Percentiles rank a stretch among this genome's conserved stretches.
Evolutionary conservation across 192 early-diverging fungal genomes (phyloP).

Genomic region (Lobosporangium transversale): DNA sequence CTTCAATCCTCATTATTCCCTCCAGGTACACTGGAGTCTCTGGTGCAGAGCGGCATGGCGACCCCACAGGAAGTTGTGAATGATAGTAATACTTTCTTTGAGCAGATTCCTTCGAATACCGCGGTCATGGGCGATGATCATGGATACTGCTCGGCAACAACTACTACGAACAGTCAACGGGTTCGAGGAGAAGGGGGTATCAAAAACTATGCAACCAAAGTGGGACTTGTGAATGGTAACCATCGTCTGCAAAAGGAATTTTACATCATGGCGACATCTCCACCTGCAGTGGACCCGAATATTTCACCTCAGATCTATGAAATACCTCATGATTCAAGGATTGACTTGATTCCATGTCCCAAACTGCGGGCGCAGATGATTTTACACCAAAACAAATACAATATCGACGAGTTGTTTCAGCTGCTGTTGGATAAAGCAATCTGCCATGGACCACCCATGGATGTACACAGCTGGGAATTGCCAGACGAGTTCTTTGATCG

Average conservation of each 20-base stretch:
- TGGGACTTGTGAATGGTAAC: constrained; percentile 1
- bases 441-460: constrained; percentile 49
- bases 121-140: not conserved
- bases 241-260: constrained; percentile 34
- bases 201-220: constrained; percentile 1
- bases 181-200: not conserved
- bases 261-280: constrained; percentile 1
- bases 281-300: constrained; percentile 18
- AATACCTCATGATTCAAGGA: constrained; percentile 47
- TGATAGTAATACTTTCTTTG: constrained; percentile 26
- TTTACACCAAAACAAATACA: constrained; percentile 43
- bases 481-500: constrained; percentile 50
- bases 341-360: constrained; percentile 51
- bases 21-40: constrained; percentile 33
- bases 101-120: not conserved
- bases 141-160: no score
- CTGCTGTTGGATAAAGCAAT: constrained; percentile 35
- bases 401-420: constrained; percentile 41
- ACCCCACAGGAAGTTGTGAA: constrained; percentile 41
- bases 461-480: constrained; percentile 44
- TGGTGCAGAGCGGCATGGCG: constrained; percentile 32
- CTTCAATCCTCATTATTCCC: constrained; percentile 51
- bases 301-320: constrained; percentile 40
- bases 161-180: no score
- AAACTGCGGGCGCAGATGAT: constrained; percentile 54